Evolutionary conservation across 2,329 filamentous ascomycete species (phyloP), one percentile per base, ranked within the genome.

Genomic region (Calycina marina): DNA sequence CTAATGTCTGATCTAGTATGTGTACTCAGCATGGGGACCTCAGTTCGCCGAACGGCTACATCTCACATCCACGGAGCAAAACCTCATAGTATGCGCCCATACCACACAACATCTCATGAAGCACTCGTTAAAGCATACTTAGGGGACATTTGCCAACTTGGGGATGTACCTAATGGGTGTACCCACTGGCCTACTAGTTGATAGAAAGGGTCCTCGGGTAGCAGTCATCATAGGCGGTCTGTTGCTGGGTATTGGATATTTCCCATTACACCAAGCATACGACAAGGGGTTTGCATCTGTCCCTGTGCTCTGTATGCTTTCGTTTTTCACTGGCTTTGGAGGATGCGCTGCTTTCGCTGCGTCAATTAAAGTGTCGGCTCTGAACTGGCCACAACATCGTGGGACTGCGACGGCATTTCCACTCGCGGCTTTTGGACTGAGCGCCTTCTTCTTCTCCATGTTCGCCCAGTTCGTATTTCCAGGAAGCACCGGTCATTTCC

Each of bases 21-120:
- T 86, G 52, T 98, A 94, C 59, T 94, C 85, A 34, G 88, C 88
- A 57, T 98, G 90, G 86, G 85, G 83, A 10, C 90, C 90, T 13
- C 86, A 94, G 58, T 94, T 94, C 52, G 85, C 86, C 30, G 77
- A 92, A 49, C 76, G 72, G 46, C 65, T 98, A 47, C 75, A 79
- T 52, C 71, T 96, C 39, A 85, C 85, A 10, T 79, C 90, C n/a
- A 96, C 88, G 3, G 69, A 94, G 56, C 85, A 74, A 57, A 96
- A 98, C 57, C 58, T 96, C 43, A 86, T 98, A 51, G 86, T 77
- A 62, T 53, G 69, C 9, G 25, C 10, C 14, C 15, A 50, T 38
- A 27, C 30, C 24, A 15, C 31, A 32, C 22, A 37, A 8, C 10
- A 14, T 32, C 20, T 31, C 15, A 24, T 28, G 18, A 31, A 28